phyloP scores from a whole-genome alignment of 495 filamentous ascomycete genomes.

The Talaromyces nanjingensis region DNA sequence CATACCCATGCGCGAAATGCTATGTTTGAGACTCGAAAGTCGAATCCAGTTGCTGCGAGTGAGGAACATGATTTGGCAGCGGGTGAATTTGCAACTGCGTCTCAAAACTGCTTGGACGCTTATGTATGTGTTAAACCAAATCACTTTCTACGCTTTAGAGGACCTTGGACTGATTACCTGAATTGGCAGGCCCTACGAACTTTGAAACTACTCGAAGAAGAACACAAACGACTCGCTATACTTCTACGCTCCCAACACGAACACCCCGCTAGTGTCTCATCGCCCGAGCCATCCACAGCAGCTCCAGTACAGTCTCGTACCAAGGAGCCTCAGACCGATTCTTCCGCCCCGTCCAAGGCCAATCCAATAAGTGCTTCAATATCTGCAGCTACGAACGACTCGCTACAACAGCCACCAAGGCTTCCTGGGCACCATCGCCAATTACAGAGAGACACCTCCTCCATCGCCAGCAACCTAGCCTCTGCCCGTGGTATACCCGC shows the following conservation, averaged over 20 bases:
- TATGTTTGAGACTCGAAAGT: conserved; percentile 65
- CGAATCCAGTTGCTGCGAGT: conserved; percentile 71
- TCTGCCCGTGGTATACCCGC: conserved; percentile 81
- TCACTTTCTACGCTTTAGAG: neutral
- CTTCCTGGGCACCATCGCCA: conserved; percentile 39
- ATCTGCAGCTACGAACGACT: conserved; percentile 20
- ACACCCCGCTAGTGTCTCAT: conserved; percentile 34
- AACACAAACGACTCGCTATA: conserved; percentile 73
- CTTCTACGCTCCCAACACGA: conserved; percentile 67
- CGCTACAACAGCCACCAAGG: conserved; percentile 28
- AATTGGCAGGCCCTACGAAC: conserved; percentile 63
- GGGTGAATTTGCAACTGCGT: conserved; percentile 79
- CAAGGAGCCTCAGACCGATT: conserved; percentile 3
- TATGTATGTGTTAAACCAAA: conserved; percentile 44
- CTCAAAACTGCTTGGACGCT: conserved; percentile 62
- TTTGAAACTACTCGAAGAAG: conserved; percentile 73
- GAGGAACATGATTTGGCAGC: conserved; percentile 86
- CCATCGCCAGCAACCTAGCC: conserved; percentile 86
- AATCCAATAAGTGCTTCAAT: conserved; percentile 12
- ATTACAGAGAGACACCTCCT: conserved; percentile 63
- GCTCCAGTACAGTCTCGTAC: neutral
- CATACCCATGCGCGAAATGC: conserved; percentile 82
- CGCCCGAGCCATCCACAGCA: conserved; percentile 12
- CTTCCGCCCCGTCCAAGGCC: conserved; percentile 3
- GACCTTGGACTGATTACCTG: neutral